These are phyloP conservation scores for Elsinoe ampelina DNA, from an alignment of 2,329 filamentous ascomycete genomes.

Conservation along the genomic window DNA sequence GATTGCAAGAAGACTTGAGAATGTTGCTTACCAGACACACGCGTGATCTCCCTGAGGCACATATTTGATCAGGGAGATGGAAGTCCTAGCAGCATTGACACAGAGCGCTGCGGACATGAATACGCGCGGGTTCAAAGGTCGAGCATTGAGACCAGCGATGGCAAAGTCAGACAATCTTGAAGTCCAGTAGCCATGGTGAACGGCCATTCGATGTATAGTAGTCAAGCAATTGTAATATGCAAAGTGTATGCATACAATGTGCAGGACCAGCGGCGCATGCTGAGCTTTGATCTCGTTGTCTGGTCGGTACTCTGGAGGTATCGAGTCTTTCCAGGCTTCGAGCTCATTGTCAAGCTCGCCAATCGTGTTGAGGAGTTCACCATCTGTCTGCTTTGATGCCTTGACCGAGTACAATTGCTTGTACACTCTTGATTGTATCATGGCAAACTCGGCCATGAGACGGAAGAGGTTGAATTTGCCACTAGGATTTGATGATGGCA, in stretches of 20 bases:
- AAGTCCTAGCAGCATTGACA: constrained; percentile 83
- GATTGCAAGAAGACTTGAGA: neutral
- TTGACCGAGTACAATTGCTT: constrained; percentile 86
- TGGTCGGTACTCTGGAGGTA: constrained; percentile 91
- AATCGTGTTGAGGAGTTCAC: constrained; percentile 88
- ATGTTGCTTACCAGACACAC: constrained; percentile 70
- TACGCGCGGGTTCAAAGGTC: constrained; percentile 83
- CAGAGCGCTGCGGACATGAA: constrained; percentile 91
- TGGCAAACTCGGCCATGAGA: constrained; percentile 81
- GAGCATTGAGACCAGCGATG: constrained; percentile 83
- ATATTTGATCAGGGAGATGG: constrained; percentile 89
- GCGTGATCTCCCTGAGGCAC: constrained; percentile 91
- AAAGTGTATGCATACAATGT: constrained; percentile 90
- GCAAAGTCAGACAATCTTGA: constrained; percentile 90
- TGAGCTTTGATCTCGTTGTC: constrained; percentile 92
- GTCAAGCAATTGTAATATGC: constrained; percentile 97
- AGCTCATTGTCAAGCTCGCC: constrained; percentile 76
- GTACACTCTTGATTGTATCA: constrained; percentile 91
- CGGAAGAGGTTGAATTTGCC: constrained; percentile 93
- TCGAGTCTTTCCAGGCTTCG: constrained; percentile 93
- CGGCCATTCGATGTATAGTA: constrained; percentile 96
- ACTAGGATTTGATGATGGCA: constrained; percentile 78
- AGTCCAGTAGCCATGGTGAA: constrained; percentile 97
- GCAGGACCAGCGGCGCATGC: constrained; percentile 86
- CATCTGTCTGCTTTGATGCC: constrained; percentile 82